These are phyloP conservation scores for Silene noctiflora DNA, from an alignment of 179 eudicot genomes.

Conservation along the genomic window DNA sequence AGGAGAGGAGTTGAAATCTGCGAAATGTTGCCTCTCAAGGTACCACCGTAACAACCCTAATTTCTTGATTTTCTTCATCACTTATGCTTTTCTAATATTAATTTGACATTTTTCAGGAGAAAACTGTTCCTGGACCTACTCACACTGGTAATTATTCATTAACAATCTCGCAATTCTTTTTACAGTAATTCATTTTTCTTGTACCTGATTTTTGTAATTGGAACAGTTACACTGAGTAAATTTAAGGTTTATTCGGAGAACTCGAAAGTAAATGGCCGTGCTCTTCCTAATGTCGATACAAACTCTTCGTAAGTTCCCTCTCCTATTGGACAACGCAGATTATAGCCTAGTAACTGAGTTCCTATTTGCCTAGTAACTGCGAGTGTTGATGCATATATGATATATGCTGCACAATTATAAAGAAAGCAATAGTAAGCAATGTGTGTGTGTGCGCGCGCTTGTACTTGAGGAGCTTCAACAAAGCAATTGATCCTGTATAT, in stretches of 20 bases:
- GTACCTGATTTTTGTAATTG: neutral
- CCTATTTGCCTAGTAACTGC: neutral
- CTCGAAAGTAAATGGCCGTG: slow-evolving; percentile 7
- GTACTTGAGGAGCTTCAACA: no score
- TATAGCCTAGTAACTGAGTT: neutral
- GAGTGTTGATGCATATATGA: neutral
- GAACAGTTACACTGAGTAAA: slow-evolving; percentile 5
- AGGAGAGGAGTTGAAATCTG: neutral
- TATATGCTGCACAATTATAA: neutral
- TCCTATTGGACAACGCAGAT: neutral
- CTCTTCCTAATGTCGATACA: slow-evolving; percentile 8
- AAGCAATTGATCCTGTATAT: neutral
- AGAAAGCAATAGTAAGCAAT: no score
- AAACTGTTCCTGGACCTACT: neutral
- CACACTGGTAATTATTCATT: neutral
- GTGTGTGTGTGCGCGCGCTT: neutral
- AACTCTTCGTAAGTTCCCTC: slow-evolving; percentile 14
- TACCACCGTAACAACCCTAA: neutral
- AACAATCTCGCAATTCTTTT: neutral
- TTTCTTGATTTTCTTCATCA: neutral
- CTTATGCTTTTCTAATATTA: neutral
- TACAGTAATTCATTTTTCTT: neutral
- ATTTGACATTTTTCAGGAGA: neutral
- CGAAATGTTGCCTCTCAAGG: slow-evolving; percentile 17
- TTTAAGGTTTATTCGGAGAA: slow-evolving; percentile 21